Base-by-base conservation (phyloP, 2,329 filamentous ascomycete genomes). In the Raffaelea arxii region DNA sequence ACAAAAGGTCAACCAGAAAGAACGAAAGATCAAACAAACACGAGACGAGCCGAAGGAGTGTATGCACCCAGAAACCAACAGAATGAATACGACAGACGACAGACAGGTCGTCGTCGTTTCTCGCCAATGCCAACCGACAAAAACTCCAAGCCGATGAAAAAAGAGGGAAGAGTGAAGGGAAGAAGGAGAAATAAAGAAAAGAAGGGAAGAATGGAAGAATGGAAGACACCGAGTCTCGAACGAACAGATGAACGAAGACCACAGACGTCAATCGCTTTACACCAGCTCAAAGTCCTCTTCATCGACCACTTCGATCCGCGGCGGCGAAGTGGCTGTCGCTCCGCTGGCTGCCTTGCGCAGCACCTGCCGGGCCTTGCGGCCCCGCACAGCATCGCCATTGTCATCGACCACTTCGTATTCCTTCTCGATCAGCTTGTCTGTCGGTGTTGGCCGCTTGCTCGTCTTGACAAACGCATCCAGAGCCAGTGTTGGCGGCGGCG, bases 341-440 rank as follows among this genome's bases (percentile, higher is more conserved):
- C 32, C 32, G 19, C 40, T 43, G 5, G 56, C 40, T 10, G 51
- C 49, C 50, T 58, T 55, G 48, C 67, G 65, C 46, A 72, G 56
- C 44, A 64, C 62, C 44, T 60, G 61, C 16, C 67, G 65, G 14
- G 67, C 69, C 62, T 65, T 68, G 36, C 63, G 61, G 36, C 69
- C 69, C 54, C 62, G 65, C 32, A 71, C 59, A 2, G 65, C 57
- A 35, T 71, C 63, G 19, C 69, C 69, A 39, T 71, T 68, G 51
- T 52, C 60, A 51, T 72, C 69, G 14, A 72, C 52, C 24, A 72
- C 64, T 57, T 70, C 68, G 52, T 71, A 72, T 56, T 72, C 69
- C 53, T 66, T 66, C 59, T 70, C 66, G 37, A 71, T 63, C 43
- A 71, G 57, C 52, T 62, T 65, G 56, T 71, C 69, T 25, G 66